Evolutionary conservation across 2,329 filamentous ascomycete species (phyloP).

Genomic region (Neopestalotiopsis sp.): DNA sequence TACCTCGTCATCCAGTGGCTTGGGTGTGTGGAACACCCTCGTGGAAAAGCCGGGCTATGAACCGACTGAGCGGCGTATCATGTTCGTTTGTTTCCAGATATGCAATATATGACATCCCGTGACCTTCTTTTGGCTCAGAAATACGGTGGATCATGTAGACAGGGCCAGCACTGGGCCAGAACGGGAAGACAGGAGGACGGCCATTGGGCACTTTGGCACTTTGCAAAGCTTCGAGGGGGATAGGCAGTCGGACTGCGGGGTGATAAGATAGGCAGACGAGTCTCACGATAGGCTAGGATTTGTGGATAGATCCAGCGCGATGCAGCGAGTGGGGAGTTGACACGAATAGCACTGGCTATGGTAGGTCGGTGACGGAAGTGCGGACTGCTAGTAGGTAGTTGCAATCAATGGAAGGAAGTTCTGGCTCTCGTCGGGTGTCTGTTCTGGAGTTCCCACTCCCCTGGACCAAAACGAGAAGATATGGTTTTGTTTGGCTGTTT

Average conservation of each 20-base stretch:
- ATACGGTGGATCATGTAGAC: conserved; percentile 1
- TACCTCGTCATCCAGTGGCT: too few relatives aligned
- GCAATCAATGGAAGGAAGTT: too few relatives aligned
- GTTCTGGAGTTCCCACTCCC: too few relatives aligned
- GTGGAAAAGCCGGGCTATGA: neutral
- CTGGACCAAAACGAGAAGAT: too few relatives aligned
- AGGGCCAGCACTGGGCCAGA: neutral
- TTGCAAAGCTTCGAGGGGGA: neutral
- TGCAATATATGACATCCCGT: neutral
- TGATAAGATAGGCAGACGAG: conserved; percentile 17
- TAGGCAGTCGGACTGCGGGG: conserved; percentile 16
- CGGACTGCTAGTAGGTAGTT: too few relatives aligned
- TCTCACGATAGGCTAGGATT: neutral
- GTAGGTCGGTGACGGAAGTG: too few relatives aligned
- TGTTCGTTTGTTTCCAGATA: neutral
- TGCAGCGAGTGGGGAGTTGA: conserved; percentile 2
- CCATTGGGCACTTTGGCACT: neutral
- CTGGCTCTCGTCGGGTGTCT: too few relatives aligned
- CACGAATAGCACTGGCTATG: neutral
- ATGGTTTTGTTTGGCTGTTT: neutral
- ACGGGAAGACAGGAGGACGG: conserved; percentile 4
- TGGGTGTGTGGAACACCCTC: neutral
- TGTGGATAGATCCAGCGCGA: neutral
- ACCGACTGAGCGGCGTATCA: neutral
- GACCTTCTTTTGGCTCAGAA: neutral